A percentile compares a stretch with the other conserved stretches of the same genome.
Evolutionary conservation across 192 early-diverging fungal genomes (phyloP).

Genomic region (Linnemannia schmuckeri): DNA sequence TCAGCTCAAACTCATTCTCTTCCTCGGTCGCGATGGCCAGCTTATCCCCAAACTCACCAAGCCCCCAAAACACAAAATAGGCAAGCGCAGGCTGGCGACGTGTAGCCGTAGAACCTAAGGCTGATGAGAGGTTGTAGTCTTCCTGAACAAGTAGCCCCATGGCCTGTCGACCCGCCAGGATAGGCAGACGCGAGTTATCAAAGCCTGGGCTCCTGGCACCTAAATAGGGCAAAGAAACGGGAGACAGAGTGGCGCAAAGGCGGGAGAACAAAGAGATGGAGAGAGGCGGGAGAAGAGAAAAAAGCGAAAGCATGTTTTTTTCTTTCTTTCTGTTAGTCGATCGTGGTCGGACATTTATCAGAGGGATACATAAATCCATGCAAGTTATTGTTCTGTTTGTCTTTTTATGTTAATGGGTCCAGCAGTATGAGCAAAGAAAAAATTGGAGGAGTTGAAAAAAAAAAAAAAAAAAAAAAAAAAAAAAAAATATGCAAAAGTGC

Average conservation of each 20-base stretch:
- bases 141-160: slow-evolving; percentile 11
- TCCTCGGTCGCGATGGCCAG: not conserved
- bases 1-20: slow-evolving; percentile 1
- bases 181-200: slow-evolving; percentile 21
- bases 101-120: no score
- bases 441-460: not conserved
- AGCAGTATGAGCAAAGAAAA: not conserved
- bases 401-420: not conserved
- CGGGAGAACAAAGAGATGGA: not conserved
- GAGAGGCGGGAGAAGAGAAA: not conserved
- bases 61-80: slow-evolving; percentile 32
- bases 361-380: no score
- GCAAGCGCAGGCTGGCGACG: not conserved
- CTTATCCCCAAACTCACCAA: slow-evolving; percentile 42
- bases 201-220: slow-evolving; percentile 37
- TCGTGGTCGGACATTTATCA: not conserved
- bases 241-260: not conserved
- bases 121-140: not conserved
- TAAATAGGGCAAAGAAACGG: not conserved
- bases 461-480: no score
- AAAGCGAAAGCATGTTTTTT: not conserved
- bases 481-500: not conserved
- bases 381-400: not conserved
- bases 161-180: slow-evolving; percentile 29
- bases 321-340: not conserved